A percentile compares a stretch with the other conserved stretches of the same genome.
Evolutionary conservation across 768 basidiomycete genomes (phyloP).

Genomic region (Cytidiella melzeri): DNA sequence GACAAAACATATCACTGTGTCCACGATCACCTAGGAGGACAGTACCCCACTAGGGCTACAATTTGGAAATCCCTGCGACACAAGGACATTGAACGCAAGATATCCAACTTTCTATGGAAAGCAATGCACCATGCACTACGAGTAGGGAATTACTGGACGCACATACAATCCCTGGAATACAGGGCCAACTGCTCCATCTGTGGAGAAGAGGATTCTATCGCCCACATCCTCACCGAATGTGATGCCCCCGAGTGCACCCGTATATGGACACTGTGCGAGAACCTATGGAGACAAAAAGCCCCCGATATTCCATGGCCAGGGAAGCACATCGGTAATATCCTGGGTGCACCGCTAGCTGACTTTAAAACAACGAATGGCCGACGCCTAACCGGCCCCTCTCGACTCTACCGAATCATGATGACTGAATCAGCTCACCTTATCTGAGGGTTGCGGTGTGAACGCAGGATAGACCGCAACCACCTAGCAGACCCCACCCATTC

Average conservation of each 20-base stretch:
- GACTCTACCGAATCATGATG: conserved; percentile 9
- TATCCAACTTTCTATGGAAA: conserved; percentile 14
- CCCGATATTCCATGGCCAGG: no score
- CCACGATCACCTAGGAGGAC: no score
- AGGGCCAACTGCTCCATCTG: no score
- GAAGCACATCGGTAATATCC: no score
- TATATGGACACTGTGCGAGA: no score
- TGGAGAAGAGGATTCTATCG: no score
- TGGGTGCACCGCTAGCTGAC: no score
- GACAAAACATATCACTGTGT: no score
- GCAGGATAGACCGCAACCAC: background rate
- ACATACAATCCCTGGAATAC: background rate
- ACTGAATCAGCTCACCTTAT: conserved; percentile 6
- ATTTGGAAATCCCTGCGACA: conserved; percentile 1
- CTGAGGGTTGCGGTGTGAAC: conserved; percentile 13
- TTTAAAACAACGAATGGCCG: no score
- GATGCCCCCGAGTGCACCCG: no score
- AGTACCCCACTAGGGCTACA: background rate
- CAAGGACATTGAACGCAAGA: background rate
- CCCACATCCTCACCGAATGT: no score
- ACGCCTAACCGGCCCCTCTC: background rate
- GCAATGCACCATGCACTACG: conserved; percentile 4
- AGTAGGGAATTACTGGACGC: conserved; percentile 14
- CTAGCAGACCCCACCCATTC: background rate
- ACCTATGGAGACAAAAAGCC: no score